These are phyloP conservation scores for Polychaeton citri DNA, from an alignment of 2,329 filamentous ascomycete species.

Conservation along the genomic window DNA sequence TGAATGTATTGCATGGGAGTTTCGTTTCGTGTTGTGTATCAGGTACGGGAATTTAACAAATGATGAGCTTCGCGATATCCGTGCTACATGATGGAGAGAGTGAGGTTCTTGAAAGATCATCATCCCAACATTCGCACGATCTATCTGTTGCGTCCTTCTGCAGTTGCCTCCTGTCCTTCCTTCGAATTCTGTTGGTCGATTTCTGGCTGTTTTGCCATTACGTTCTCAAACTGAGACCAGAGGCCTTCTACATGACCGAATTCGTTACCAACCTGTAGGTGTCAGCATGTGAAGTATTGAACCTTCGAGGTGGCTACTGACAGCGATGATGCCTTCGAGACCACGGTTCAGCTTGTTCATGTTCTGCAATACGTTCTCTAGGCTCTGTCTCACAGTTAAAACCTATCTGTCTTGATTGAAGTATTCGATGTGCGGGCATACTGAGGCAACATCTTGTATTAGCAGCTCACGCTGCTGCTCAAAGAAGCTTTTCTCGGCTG, in stretches of 20 bases:
- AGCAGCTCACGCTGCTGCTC: conserved; percentile 63
- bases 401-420: neutral
- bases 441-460: conserved; percentile 59
- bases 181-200: neutral
- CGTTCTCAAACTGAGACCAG: conserved; percentile 93
- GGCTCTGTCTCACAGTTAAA: conserved; percentile 40
- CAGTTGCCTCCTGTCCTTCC: neutral
- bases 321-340: conserved; percentile 79
- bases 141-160: neutral
- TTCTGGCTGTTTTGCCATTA: conserved; percentile 56
- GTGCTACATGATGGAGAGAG: too few relatives aligned
- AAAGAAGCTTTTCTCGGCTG: conserved; percentile 50
- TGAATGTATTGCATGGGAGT: too few relatives aligned
- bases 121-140: too few relatives aligned
- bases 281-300: neutral
- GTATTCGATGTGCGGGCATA: conserved; percentile 19
- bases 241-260: conserved; percentile 93
- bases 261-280: conserved; percentile 61
- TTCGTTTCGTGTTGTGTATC: too few relatives aligned
- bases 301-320: conserved; percentile 28
- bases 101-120: too few relatives aligned
- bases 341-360: conserved; percentile 92
- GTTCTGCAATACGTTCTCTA: conserved; percentile 88
- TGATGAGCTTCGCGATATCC: too few relatives aligned
- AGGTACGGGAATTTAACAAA: too few relatives aligned